A percentile compares a stretch with the other conserved stretches of the same genome.
Conservation (phyloP, 1,284 basidiomycete species). For the Sporisorium graminicola region DNA sequence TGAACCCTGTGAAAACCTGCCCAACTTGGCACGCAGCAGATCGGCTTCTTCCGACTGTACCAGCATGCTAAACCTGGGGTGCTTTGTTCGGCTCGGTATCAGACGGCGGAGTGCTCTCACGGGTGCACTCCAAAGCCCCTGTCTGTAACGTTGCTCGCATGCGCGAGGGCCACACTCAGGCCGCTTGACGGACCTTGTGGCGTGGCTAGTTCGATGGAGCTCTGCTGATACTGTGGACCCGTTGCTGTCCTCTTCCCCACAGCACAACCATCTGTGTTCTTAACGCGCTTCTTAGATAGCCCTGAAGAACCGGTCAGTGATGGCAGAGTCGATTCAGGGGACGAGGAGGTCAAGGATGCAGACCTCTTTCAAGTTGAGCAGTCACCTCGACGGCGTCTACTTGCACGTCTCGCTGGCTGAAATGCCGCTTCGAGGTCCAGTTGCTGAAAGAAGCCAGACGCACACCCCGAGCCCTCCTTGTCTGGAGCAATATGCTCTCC, state of each 20-base stretch:
- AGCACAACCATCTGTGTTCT: neutral
- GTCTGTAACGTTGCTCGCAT: neutral
- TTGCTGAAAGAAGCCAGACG: neutral
- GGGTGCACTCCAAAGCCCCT: neutral
- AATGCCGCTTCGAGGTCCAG: neutral
- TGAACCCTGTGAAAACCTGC: neutral
- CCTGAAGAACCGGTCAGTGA: neutral
- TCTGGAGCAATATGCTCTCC: neutral
- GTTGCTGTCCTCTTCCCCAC: neutral
- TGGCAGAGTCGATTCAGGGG: neutral
- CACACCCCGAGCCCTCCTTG: no score
- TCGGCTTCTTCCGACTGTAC: conserved; percentile 1
- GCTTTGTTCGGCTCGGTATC: conserved; percentile 3
- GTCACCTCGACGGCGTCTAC: conserved; percentile 11
- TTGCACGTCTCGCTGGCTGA: conserved; percentile 5
- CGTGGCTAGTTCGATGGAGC: neutral
- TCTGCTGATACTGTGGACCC: no score
- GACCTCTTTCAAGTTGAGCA: conserved; percentile 2
- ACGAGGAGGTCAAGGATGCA: neutral
- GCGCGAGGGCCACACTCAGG: neutral
- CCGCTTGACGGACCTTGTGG: neutral
- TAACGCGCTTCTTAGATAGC: neutral
- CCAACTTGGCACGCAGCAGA: neutral
- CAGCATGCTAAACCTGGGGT: neutral
- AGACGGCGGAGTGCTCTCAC: neutral